These are phyloP conservation scores for Pseudonitzschia multiseries DNA, from an alignment of 108 stramenopile genomes.

Conservation along the genomic window DNA sequence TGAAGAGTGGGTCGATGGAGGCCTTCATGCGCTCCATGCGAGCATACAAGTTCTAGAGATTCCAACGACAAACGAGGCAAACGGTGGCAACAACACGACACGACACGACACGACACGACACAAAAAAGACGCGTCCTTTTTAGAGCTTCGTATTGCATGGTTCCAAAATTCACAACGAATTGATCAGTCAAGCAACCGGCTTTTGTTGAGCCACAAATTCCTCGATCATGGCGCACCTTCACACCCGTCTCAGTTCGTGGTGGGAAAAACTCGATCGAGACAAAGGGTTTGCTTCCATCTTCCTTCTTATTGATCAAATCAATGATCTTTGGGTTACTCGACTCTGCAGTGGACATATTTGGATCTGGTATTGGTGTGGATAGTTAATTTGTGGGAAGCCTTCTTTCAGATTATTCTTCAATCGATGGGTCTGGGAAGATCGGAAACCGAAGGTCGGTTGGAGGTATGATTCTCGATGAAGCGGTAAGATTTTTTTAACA, in stretches of 20 bases:
- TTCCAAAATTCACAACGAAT: neutral
- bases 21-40: slow-evolving; percentile 92
- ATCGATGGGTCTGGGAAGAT: neutral
- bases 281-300: slow-evolving; percentile 57
- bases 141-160: neutral
- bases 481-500: too few relatives aligned
- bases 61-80: neutral
- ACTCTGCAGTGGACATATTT: slow-evolving; percentile 15
- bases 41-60: slow-evolving; percentile 84
- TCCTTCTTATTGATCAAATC: slow-evolving; percentile 61
- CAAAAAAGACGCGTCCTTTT: neutral
- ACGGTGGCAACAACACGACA: neutral
- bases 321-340: slow-evolving; percentile 80
- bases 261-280: slow-evolving; percentile 98
- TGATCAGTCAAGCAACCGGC: neutral
- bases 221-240: slow-evolving; percentile 60
- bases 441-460: too few relatives aligned
- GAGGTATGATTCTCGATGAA: too few relatives aligned
- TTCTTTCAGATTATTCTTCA: neutral
- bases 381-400: neutral
- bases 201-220: too few relatives aligned
- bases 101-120: neutral
- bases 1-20: slow-evolving; percentile 86
- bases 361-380: neutral
- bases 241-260: slow-evolving; percentile 96